Percentiles rank a stretch among this genome's conserved stretches.
These are phyloP conservation scores for Grosmannia clavigera DNA, from an alignment of 2,329 filamentous ascomycete genomes.

Conservation along the genomic window DNA sequence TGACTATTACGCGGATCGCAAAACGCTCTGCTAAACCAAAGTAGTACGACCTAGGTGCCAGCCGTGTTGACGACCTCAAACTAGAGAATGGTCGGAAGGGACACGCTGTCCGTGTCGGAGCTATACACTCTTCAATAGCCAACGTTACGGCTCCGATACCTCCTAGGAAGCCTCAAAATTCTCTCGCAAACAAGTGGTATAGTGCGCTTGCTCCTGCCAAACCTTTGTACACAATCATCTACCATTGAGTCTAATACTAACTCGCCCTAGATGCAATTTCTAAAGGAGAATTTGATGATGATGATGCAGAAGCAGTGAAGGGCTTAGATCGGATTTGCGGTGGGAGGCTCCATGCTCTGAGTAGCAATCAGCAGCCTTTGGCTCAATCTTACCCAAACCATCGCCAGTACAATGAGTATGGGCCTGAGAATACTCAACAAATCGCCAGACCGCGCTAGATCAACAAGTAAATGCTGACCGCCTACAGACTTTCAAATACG, in stretches of 20 bases:
- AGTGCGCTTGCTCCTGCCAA: background rate
- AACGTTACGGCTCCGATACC: background rate
- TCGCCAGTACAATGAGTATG: background rate
- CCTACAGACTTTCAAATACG: background rate
- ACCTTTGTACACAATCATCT: background rate
- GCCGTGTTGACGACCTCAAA: slow-evolving; percentile 10
- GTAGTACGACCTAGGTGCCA: slow-evolving; percentile 9
- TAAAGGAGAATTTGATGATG: slow-evolving; percentile 11
- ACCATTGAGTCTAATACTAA: background rate
- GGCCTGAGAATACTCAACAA: background rate
- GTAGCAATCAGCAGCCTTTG: background rate
- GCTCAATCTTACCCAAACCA: background rate
- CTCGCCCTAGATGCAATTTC: slow-evolving; percentile 6
- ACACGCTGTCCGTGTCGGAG: background rate
- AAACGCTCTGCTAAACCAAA: background rate
- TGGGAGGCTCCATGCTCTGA: slow-evolving; percentile 11
- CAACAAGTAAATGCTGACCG: background rate
- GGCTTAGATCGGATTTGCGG: slow-evolving; percentile 9
- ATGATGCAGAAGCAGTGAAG: slow-evolving; percentile 12
- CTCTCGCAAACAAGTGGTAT: background rate
- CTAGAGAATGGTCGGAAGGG: slow-evolving; percentile 9
- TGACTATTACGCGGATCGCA: background rate
- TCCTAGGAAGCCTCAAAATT: background rate
- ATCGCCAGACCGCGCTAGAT: background rate
- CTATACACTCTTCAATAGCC: background rate